Percentiles rank a stretch among this genome's conserved stretches.
These are phyloP conservation scores for Ceratopteris richardii DNA, from an alignment of 75 land plant genomes.

Conservation along the genomic window DNA sequence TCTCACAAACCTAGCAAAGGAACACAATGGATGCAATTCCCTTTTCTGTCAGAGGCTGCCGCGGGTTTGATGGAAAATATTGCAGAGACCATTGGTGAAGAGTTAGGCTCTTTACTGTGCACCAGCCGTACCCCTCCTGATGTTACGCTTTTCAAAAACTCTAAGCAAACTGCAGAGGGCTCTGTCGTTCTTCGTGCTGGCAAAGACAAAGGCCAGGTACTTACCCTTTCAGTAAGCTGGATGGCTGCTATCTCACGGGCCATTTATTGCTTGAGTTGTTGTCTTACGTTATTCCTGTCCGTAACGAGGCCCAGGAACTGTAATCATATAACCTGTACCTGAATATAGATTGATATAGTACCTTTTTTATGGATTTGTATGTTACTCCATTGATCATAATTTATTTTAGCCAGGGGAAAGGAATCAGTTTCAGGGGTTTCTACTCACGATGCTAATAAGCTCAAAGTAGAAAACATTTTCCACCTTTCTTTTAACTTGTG, in stretches of 20 bases:
- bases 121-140: constrained; percentile 28
- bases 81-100: constrained; percentile 18
- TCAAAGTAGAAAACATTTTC: too few species aligned
- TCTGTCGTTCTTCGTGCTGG: constrained; percentile 36
- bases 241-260: neutral
- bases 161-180: constrained; percentile 27
- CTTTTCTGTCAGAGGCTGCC: constrained; percentile 19
- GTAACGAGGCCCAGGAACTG: too few species aligned
- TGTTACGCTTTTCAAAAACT: constrained; percentile 25
- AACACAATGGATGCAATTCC: constrained; percentile 23
- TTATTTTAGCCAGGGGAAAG: too few species aligned
- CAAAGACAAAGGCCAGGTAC: constrained; percentile 30
- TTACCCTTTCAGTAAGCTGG: too few species aligned
- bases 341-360: too few species aligned
- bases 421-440: too few species aligned
- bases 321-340: too few species aligned
- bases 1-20: neutral
- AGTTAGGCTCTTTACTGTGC: constrained; percentile 16
- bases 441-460: too few species aligned
- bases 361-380: too few species aligned
- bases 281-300: neutral
- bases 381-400: too few species aligned
- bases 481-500: too few species aligned
- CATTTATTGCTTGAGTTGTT: neutral
- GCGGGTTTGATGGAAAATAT: constrained; percentile 25